Conservation (phyloP, 495 filamentous ascomycete species). For the Paragyromitra xinjiangensis region DNA sequence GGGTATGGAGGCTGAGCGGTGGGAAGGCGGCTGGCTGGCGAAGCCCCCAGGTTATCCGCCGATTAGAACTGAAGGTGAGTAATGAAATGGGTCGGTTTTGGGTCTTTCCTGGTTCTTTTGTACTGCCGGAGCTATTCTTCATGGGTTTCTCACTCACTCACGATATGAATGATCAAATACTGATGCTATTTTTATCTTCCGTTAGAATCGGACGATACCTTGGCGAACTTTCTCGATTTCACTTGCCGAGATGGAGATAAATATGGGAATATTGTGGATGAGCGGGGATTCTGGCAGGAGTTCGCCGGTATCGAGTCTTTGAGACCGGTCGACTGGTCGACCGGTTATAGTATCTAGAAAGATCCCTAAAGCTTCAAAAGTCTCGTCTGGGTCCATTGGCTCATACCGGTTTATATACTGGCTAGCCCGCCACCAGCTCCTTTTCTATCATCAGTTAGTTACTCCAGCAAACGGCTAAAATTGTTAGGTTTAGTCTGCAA, state of each 20-base stretch:
- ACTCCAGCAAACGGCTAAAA: too few relatives aligned
- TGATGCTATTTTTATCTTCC: neutral
- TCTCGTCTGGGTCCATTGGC: neutral
- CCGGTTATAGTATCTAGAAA: neutral
- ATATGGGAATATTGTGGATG: conserved; percentile 39
- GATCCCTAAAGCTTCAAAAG: neutral
- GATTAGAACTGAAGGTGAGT: conserved; percentile 27
- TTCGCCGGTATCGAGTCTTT: conserved; percentile 17
- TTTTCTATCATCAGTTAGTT: too few relatives aligned
- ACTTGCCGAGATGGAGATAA: neutral
- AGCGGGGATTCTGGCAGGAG: conserved; percentile 23
- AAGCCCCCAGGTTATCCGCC: conserved; percentile 39
- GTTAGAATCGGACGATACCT: conserved; percentile 35
- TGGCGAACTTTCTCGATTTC: conserved; percentile 41
- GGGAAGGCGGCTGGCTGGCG: conserved; percentile 18
- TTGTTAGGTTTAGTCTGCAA: too few relatives aligned
- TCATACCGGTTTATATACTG: too few relatives aligned
- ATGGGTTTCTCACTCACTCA: neutral
- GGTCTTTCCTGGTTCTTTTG: neutral
- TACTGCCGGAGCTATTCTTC: neutral
- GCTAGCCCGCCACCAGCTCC: too few relatives aligned
- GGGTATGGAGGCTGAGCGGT: neutral
- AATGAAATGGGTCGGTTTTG: neutral
- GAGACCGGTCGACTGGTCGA: neutral
- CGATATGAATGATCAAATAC: neutral